Evolutionary conservation across 1,139 yeast genomes (phyloP), one percentile per base, ranked within the genome.

Genomic region (Meyerozyma elateridarum): DNA sequence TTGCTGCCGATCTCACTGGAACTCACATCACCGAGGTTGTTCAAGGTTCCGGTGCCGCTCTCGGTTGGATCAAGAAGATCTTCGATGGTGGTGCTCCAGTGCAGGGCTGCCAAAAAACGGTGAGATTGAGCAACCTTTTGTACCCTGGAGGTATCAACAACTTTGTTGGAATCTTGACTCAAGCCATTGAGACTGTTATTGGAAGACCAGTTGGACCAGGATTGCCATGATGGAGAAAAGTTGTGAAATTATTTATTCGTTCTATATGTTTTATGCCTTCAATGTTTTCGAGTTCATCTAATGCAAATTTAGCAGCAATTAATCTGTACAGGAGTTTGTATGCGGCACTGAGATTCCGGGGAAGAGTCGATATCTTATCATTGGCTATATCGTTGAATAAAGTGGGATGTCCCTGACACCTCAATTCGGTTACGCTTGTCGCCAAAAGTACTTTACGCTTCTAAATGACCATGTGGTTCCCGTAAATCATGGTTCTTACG

Each of bases 401-500:
- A 4, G n/a, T 20, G 6, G 22, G 6, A 20, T 20, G 22, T 22
- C 9, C 25, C 11, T 21, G 20, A 13, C 24, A 4, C 34, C 36
- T 32, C 40, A 61, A n/a, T 79, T 79, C 49, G 87, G 87, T 8
- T 67, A 64, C 38, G 49, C 55, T 13, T 68, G 77, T 46, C 64
- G 74, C 36, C 52, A 62, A 8, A 56, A 64, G 35, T 61, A 73
- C 46, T 80, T 76, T 49, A 40, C 61, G 1, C 36, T 40, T 14
- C 49, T 74, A 13, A 68, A 60, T 20, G 44, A 55, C 2, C 58
- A 52, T 3, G 59, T 61, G 1, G 42, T 43, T 2, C 69, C 71
- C 2, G 66, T 74, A 11, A 76, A 76, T 45, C 76, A 76, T 44
- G 82, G 82, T 1, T 68, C 79, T 1, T 75, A 52, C 44, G 82